A percentile compares a stretch with the other conserved stretches of the same genome.
These are phyloP conservation scores for Macrophomina tecta DNA, from an alignment of 2,329 filamentous ascomycete genomes.

Conservation along the genomic window DNA sequence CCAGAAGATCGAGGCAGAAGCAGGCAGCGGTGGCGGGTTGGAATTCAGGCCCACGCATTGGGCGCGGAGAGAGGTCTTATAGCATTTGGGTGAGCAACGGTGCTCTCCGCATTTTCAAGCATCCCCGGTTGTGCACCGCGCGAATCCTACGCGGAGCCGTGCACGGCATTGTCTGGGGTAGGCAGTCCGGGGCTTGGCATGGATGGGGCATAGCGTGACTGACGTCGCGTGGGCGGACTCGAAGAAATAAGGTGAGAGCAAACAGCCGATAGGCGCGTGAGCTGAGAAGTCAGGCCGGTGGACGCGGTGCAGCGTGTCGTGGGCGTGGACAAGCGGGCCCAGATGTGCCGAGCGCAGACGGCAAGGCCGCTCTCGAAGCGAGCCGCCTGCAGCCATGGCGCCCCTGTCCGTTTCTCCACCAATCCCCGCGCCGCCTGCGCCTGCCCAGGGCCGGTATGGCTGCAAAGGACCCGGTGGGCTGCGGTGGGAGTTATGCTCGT, in stretches of 20 bases:
- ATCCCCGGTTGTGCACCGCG: slow-evolving; percentile 20
- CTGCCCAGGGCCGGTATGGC: slow-evolving; percentile 10
- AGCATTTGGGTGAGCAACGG: slow-evolving; percentile 1
- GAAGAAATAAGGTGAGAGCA: slow-evolving; percentile 8
- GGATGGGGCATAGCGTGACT: slow-evolving; percentile 18
- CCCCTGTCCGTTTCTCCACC: slow-evolving; percentile 17
- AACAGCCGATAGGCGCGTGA: slow-evolving; percentile 4
- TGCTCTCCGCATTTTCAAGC: slow-evolving; percentile 20
- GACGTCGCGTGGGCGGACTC: slow-evolving; percentile 7
- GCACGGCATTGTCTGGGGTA: slow-evolving; percentile 20
- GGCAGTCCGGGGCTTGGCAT: slow-evolving; percentile 13
- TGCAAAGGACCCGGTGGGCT: slow-evolving; percentile 11
- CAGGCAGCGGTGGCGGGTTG: background rate
- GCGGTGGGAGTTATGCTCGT: slow-evolving; percentile 10
- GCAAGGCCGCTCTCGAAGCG: slow-evolving; percentile 2
- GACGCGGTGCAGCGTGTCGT: slow-evolving; percentile 7
- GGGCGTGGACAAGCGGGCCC: background rate
- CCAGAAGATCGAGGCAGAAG: background rate
- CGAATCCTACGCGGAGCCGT: slow-evolving; percentile 25
- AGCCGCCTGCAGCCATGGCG: slow-evolving; percentile 12
- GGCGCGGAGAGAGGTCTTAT: slow-evolving; percentile 13
- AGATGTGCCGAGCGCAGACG: slow-evolving; percentile 7
- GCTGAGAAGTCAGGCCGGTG: background rate
- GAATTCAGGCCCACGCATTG: background rate
- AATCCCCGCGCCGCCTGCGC: slow-evolving; percentile 4